phyloP scores from a whole-genome alignment of 2,329 filamentous ascomycete genomes.

The Monilinia fructigena region DNA sequence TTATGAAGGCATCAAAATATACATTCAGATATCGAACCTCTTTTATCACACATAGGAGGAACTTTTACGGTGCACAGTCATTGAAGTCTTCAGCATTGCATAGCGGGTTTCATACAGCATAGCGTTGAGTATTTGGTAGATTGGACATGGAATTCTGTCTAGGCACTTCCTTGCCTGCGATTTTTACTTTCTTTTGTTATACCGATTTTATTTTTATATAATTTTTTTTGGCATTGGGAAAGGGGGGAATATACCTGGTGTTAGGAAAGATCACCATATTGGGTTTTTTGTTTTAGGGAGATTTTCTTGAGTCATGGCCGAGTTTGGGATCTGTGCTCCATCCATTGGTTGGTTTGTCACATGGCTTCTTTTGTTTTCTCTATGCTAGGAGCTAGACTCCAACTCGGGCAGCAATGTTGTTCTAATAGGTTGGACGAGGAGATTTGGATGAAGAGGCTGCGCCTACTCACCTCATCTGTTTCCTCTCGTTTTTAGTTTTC shows the following conservation, averaged over 20 bases:
- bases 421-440: constrained; percentile 28
- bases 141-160: constrained; percentile 32
- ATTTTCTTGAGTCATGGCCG: constrained; percentile 23
- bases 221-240: constrained; percentile 38
- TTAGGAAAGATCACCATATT: constrained; percentile 29
- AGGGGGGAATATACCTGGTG: constrained; percentile 40
- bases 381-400: constrained; percentile 35
- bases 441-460: constrained; percentile 13
- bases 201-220: too few species aligned
- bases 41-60: constrained; percentile 25
- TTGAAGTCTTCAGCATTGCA: constrained; percentile 36
- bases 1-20: constrained; percentile 39
- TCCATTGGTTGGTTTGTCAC: constrained; percentile 23
- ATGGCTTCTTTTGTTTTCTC: constrained; percentile 20
- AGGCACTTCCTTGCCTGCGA: constrained; percentile 21
- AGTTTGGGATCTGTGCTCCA: constrained; percentile 34
- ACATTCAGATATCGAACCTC: constrained; percentile 9
- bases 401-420: constrained; percentile 34
- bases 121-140: constrained; percentile 34
- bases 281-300: constrained; percentile 21
- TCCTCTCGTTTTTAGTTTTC: background rate
- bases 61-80: constrained; percentile 27
- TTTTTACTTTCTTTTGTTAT: constrained; percentile 26
- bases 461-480: constrained; percentile 19
- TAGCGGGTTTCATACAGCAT: constrained; percentile 36